phyloP scores from a whole-genome alignment of 2,329 filamentous ascomycete genomes.

The Neophaeococcomyces mojaviensis region DNA sequence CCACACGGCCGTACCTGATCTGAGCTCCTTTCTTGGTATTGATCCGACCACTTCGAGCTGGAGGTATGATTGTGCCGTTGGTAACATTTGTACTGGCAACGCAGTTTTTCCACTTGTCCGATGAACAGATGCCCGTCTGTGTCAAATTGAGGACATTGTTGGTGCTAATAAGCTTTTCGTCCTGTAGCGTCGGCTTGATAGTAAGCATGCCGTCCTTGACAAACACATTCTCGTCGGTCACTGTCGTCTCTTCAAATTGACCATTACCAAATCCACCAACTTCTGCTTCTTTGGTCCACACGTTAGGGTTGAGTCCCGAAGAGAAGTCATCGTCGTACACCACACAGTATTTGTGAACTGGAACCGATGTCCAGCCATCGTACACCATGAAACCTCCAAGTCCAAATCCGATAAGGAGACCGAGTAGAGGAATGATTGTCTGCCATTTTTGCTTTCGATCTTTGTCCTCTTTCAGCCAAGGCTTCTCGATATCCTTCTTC shows the following conservation, averaged over 20 bases:
- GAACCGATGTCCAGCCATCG: conserved; percentile 64
- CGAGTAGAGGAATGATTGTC: conserved; percentile 67
- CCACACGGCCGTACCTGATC: conserved; percentile 74
- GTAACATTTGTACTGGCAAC: conserved; percentile 67
- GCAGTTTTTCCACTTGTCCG: conserved; percentile 52
- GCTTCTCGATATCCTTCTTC: conserved; percentile 67
- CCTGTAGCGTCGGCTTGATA: conserved; percentile 72
- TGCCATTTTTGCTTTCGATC: conserved; percentile 81
- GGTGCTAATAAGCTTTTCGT: conserved; percentile 56
- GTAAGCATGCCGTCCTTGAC: conserved; percentile 60
- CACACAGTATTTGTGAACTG: conserved; percentile 65
- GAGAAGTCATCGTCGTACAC: conserved; percentile 62
- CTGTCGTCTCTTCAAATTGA: conserved; percentile 71
- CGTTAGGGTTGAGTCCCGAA: conserved; percentile 39
- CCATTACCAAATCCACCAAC: conserved; percentile 51
- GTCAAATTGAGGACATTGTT: conserved; percentile 63
- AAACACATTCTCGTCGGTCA: conserved; percentile 65
- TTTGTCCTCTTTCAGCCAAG: conserved; percentile 61
- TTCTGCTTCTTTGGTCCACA: conserved; percentile 68
- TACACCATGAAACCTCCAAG: conserved; percentile 66
- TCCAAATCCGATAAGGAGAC: conserved; percentile 60
- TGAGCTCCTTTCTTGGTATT: conserved; percentile 62
- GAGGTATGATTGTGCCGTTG: conserved; percentile 69
- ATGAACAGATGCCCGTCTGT: conserved; percentile 60
- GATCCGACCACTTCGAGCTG: conserved; percentile 69